Evolutionary conservation across 192 early-diverging fungal genomes (phyloP).

Genomic region (Paraglomus brasilianum): DNA sequence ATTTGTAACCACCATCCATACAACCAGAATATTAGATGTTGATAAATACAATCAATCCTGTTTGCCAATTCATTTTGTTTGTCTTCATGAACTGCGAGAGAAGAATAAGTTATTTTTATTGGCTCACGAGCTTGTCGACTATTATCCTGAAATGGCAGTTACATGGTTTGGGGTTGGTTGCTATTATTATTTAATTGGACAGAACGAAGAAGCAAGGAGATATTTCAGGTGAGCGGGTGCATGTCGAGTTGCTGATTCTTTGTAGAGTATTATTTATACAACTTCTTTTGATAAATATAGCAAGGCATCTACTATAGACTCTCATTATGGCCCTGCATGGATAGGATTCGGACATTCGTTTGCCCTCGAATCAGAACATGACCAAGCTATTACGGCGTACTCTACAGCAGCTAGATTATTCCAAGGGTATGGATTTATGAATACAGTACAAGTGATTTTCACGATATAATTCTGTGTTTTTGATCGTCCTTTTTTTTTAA

Average conservation of each 20-base stretch:
- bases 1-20: background rate
- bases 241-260: background rate
- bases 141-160: constrained; percentile 53
- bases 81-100: constrained; percentile 59
- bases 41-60: constrained; percentile 59
- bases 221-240: constrained; percentile 51
- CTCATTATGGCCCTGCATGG: constrained; percentile 69
- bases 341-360: constrained; percentile 81
- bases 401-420: constrained; percentile 59
- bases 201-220: constrained; percentile 59
- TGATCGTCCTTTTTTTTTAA: constrained; percentile 11
- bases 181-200: constrained; percentile 65
- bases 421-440: constrained; percentile 54
- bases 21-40: constrained; percentile 53
- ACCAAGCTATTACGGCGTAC: constrained; percentile 77
- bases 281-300: constrained; percentile 32
- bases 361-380: constrained; percentile 68
- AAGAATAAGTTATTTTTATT: constrained; percentile 71
- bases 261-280: background rate
- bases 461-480: background rate
- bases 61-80: constrained; percentile 65
- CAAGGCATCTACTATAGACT: constrained; percentile 62
- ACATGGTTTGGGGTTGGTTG: constrained; percentile 80
- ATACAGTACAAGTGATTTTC: background rate
- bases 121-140: constrained; percentile 69